These are phyloP conservation scores for Populus davidiana DNA, from an alignment of 345 rosid species.

Conservation along the genomic window DNA sequence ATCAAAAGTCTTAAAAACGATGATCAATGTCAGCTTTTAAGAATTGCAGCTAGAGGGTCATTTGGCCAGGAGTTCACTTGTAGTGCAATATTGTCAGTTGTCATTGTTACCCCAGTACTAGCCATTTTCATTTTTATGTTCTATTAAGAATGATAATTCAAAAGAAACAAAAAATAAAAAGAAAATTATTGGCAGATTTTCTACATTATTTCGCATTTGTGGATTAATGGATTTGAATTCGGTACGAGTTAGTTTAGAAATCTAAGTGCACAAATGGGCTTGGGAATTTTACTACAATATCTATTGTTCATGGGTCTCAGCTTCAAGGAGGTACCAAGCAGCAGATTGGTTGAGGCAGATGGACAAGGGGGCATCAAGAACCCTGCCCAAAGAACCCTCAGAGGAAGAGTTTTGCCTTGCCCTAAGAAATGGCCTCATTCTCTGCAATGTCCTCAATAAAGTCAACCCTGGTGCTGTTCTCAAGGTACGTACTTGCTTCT, in stretches of 20 bases:
- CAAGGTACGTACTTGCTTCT: conserved; percentile 60
- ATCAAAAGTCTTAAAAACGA: too few relatives aligned
- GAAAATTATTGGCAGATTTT: too few relatives aligned
- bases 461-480: conserved; percentile 92
- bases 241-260: neutral
- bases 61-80: too few relatives aligned
- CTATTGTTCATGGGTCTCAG: conserved; percentile 29
- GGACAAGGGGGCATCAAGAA: conserved; percentile 60
- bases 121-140: too few relatives aligned
- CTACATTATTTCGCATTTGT: too few relatives aligned
- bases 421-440: conserved; percentile 86
- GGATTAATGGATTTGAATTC: neutral
- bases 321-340: conserved; percentile 84
- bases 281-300: neutral
- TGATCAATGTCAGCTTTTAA: too few relatives aligned
- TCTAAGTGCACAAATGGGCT: neutral
- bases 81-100: too few relatives aligned
- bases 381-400: conserved; percentile 63
- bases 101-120: too few relatives aligned
- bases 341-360: conserved; percentile 86
- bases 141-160: too few relatives aligned
- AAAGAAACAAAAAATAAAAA: too few relatives aligned
- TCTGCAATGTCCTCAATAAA: conserved; percentile 94
- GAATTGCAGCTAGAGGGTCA: too few relatives aligned
- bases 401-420: conserved; percentile 74